Evolutionary conservation across 768 basidiomycete species (phyloP), one percentile per base, ranked within the genome.

Genomic region (Macrolepiota albuminosa): DNA sequence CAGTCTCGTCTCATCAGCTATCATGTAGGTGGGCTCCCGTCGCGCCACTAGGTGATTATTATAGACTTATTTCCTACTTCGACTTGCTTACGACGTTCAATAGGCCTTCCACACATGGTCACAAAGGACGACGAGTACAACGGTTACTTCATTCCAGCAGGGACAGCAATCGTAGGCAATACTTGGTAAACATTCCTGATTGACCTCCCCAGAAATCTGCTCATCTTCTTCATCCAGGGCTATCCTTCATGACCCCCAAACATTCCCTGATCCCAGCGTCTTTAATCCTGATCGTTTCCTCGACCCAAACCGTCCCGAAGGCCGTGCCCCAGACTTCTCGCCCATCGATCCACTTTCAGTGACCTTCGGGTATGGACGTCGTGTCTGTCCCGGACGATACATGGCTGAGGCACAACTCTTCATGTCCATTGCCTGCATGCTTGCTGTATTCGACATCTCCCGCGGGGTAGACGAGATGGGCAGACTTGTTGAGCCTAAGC

Each of bases 261-360:
- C 65, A 14, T 85, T 75, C 64, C 78, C 77, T 0, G 71, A 83
- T 16, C 83, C 84, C 0, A 66, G 72, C 4, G 66, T 62, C 11
- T 85, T 86, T 66, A 74, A 79, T 39, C 84, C 84, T 0, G 78
- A 80, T 26, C 73, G 83, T 21, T 84, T 78, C 64, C 54, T 80
- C 33, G 65, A 67, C 33, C 21, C 60, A n/a, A 34, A 18, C 43
- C 59, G 62, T 11, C 42, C 61, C 11, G 53, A 68, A 64, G 61
- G 60, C 14, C 62, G 63, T 6, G 64, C 48, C 5, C 69, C 71
- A n/a, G 70, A 72, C 39, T 60, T 74, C 31, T 73, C 74, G 2
- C 68, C 73, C 13, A 56, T 63, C 5, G 72, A 76, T 57, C 72
- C 73, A 0, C 68, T 78, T 24, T 75, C 75, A 2, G 66, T 69